Percentiles rank a stretch among this genome's conserved stretches.
Evolutionary conservation across 1,284 basidiomycete species (phyloP).

Genomic region (Pseudozyma tsukubaensis): DNA sequence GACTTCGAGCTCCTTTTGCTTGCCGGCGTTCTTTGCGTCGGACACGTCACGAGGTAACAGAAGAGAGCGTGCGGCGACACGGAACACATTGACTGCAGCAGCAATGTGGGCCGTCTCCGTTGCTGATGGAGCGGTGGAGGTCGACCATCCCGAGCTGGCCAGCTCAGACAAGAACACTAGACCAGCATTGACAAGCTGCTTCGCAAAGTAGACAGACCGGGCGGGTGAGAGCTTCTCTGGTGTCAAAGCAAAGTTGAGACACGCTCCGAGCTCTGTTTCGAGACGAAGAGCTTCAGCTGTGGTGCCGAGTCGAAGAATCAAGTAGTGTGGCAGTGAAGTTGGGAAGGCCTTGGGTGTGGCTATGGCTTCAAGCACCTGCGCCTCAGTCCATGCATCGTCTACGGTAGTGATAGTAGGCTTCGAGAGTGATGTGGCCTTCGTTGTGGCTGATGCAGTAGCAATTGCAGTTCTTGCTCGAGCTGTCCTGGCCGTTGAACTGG

Average conservation of each 20-base stretch:
- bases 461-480: conserved; percentile 5
- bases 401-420: neutral
- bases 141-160: conserved; percentile 32
- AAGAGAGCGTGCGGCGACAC: conserved; percentile 38
- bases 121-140: neutral
- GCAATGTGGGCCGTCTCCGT: conserved; percentile 10
- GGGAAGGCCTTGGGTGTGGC: conserved; percentile 11
- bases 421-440: neutral
- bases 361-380: conserved; percentile 27
- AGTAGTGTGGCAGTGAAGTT: conserved; percentile 10
- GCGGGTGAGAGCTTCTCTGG: conserved; percentile 18
- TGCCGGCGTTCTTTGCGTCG: conserved; percentile 8
- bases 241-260: conserved; percentile 2
- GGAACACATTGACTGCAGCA: conserved; percentile 28
- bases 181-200: conserved; percentile 55
- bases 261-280: conserved; percentile 10
- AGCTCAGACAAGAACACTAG: conserved; percentile 25
- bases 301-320: conserved; percentile 26
- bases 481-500: conserved; percentile 7
- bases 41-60: conserved; percentile 10
- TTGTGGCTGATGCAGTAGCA: neutral
- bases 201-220: conserved; percentile 39
- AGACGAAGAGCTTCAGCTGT: conserved; percentile 23
- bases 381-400: conserved; percentile 27
- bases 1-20: conserved; percentile 47